Conservation (phyloP, 2,329 filamentous ascomycete genomes). For the Aureobasidium vineae region DNA sequence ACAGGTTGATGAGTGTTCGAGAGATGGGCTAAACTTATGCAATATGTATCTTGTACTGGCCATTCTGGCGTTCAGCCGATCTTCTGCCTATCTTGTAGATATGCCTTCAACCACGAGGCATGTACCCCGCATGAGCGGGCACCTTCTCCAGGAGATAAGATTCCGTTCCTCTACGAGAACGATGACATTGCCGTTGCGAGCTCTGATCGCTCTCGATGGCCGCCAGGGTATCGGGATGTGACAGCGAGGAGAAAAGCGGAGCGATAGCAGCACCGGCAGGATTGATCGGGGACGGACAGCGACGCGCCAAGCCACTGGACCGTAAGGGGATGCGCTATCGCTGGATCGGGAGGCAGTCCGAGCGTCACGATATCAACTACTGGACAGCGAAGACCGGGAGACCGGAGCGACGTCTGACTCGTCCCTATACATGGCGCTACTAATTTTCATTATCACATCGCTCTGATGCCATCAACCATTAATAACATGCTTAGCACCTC, state of each 20-base stretch:
- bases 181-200: conserved; percentile 2
- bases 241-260: background rate
- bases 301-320: conserved; percentile 1
- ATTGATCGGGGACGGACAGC: conserved; percentile 4
- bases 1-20: background rate
- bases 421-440: background rate
- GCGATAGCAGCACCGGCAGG: background rate
- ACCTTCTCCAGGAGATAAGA: conserved; percentile 15
- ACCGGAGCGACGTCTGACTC: conserved; percentile 8
- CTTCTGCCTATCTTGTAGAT: conserved; percentile 20
- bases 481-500: background rate
- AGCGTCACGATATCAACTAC: background rate
- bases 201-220: background rate
- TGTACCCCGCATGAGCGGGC: conserved; percentile 8
- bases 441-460: conserved; percentile 13
- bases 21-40: conserved; percentile 14
- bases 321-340: background rate
- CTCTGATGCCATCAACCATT: background rate
- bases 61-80: conserved; percentile 10
- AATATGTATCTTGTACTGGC: conserved; percentile 8
- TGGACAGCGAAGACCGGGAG: conserved; percentile 2
- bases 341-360: background rate
- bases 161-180: background rate
- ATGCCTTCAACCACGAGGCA: conserved; percentile 8
- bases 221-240: background rate